Evolutionary conservation across 768 basidiomycete genomes (phyloP).

Genomic region (Crepidotus variabilis): DNA sequence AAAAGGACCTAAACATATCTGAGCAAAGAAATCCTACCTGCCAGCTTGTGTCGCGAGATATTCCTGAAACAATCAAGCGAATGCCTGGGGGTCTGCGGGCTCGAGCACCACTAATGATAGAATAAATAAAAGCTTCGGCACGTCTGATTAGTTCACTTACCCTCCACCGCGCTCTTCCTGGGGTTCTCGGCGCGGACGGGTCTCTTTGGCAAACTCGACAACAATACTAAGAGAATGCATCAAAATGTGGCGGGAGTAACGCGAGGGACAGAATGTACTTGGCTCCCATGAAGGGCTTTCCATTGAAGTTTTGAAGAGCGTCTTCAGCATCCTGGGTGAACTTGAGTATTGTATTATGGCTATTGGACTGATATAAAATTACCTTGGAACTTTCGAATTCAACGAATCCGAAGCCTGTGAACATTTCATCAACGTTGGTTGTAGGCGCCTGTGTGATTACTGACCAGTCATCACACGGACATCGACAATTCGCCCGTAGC

Average conservation of each 20-base stretch:
- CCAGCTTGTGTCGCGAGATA: slow-evolving; percentile 96
- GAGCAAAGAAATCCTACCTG: slow-evolving; percentile 72
- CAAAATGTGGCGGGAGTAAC: neutral
- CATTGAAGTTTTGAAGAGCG: slow-evolving; percentile 82
- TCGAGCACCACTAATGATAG: slow-evolving; percentile 45
- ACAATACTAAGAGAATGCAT: slow-evolving; percentile 61
- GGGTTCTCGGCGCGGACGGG: slow-evolving; percentile 74
- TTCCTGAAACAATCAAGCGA: slow-evolving; percentile 81
- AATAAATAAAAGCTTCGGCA: slow-evolving; percentile 3
- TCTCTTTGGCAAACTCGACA: slow-evolving; percentile 95
- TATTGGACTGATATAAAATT: slow-evolving; percentile 9
- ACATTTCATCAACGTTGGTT: slow-evolving; percentile 6
- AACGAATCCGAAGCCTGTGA: slow-evolving; percentile 88
- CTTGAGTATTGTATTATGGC: slow-evolving; percentile 7
- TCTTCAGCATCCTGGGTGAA: slow-evolving; percentile 85
- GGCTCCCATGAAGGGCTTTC: slow-evolving; percentile 85
- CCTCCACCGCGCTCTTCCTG: slow-evolving; percentile 62
- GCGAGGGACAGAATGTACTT: slow-evolving; percentile 44
- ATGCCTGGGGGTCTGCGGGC: slow-evolving; percentile 77
- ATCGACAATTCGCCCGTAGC: slow-evolving; percentile 84
- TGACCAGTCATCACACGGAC: slow-evolving; percentile 92
- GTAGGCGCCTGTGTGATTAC: slow-evolving; percentile 15
- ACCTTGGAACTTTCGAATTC: slow-evolving; percentile 90
- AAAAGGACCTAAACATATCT: slow-evolving; percentile 18
- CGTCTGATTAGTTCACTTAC: slow-evolving; percentile 30